Conservation (phyloP, 2,329 filamentous ascomycete species). For the Penicillium frequentans region DNA sequence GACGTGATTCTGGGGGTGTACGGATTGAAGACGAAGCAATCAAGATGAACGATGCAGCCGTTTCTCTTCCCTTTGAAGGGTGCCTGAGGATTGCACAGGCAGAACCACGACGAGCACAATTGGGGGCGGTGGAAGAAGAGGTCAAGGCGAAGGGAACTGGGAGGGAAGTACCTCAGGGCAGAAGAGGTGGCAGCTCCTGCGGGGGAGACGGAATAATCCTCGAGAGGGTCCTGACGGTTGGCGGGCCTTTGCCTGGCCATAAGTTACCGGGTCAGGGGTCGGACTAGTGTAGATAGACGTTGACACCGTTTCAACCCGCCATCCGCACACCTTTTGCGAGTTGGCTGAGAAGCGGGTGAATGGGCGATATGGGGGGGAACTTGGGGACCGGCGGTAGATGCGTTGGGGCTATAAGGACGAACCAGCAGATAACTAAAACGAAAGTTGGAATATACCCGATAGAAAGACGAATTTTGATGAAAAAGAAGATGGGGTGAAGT, state of each 20-base stretch:
- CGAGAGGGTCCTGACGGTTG: slow-evolving; percentile 45
- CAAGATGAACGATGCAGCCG: neutral
- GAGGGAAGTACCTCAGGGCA: slow-evolving; percentile 33
- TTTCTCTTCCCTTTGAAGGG: neutral
- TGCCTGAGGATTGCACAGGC: neutral
- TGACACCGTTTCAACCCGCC: slow-evolving; percentile 43
- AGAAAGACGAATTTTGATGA: slow-evolving; percentile 5
- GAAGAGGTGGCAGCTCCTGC: slow-evolving; percentile 31
- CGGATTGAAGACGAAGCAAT: neutral
- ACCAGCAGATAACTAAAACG: slow-evolving; percentile 2
- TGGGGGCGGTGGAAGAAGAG: neutral
- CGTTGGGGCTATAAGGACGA: slow-evolving; percentile 4
- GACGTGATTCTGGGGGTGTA: neutral
- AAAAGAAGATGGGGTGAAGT: slow-evolving; percentile 8
- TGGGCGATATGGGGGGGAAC: slow-evolving; percentile 8
- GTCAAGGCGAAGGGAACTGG: neutral
- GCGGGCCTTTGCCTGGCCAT: slow-evolving; percentile 49
- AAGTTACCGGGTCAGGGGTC: slow-evolving; percentile 39
- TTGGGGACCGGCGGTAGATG: slow-evolving; percentile 3
- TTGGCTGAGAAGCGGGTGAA: slow-evolving; percentile 8
- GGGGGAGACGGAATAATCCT: slow-evolving; percentile 39
- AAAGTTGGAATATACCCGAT: slow-evolving; percentile 1
- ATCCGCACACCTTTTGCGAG: slow-evolving; percentile 32
- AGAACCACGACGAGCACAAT: neutral
- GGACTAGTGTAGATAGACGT: slow-evolving; percentile 26